A percentile compares a stretch with the other conserved stretches of the same genome.
These are phyloP conservation scores for Pinguiococcus pyrenoidosus DNA, from an alignment of 108 stramenopile species.

Conservation along the genomic window DNA sequence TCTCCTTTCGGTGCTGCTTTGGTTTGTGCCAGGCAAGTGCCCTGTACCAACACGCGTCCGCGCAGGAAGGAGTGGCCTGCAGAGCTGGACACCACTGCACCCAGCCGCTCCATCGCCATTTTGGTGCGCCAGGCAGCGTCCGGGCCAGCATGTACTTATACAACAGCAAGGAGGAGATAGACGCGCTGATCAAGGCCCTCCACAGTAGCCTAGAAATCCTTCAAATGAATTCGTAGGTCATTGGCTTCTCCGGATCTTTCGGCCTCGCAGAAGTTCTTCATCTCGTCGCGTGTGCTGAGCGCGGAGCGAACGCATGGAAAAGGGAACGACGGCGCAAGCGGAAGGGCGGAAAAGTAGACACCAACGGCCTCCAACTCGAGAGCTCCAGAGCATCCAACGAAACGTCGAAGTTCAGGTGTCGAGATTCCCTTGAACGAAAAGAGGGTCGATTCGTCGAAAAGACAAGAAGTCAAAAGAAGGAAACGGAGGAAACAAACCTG, in stretches of 20 bases:
- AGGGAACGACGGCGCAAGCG: too few species aligned
- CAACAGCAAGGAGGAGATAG: constrained; percentile 31
- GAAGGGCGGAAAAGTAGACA: too few species aligned
- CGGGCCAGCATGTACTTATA: constrained; percentile 32
- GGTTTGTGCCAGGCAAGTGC: not conserved
- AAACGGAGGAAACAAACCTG: too few species aligned
- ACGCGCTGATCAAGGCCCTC: not conserved
- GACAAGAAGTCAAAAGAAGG: too few species aligned
- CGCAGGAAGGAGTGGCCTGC: constrained; percentile 75
- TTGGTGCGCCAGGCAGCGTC: constrained; percentile 57
- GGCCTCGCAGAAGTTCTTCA: not conserved
- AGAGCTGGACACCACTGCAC: constrained; percentile 95
- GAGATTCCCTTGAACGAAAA: too few species aligned
- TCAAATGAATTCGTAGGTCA: too few species aligned
- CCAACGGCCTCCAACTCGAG: too few species aligned
- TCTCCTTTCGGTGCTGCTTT: not conserved
- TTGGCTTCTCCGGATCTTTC: not conserved
- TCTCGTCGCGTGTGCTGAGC: not conserved
- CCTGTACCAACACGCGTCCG: not conserved
- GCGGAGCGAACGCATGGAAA: too few species aligned
- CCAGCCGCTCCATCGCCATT: constrained; percentile 76
- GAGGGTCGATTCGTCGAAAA: too few species aligned
- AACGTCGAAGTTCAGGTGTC: too few species aligned
- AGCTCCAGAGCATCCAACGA: too few species aligned
- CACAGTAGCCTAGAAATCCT: too few species aligned